Evolutionary conservation across 2,329 filamentous ascomycete species (phyloP).

Genomic region (Ophiostoma sp.): DNA sequence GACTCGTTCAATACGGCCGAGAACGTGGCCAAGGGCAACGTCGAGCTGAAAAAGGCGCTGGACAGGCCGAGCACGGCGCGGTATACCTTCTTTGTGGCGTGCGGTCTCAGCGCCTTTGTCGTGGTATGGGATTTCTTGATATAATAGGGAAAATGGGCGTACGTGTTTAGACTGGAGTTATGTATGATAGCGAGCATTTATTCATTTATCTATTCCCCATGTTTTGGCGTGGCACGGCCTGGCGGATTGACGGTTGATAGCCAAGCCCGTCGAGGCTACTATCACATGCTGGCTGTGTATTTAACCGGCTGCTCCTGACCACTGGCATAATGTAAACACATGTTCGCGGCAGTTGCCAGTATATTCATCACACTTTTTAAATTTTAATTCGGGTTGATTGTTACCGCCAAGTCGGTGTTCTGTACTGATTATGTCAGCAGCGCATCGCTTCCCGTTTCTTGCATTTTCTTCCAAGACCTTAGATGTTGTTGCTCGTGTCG

Average conservation of each 20-base stretch:
- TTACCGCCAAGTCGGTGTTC: not conserved
- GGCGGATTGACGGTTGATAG: too few relatives aligned
- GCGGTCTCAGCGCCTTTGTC: conserved; percentile 67
- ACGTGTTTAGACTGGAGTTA: too few relatives aligned
- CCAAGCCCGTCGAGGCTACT: not conserved
- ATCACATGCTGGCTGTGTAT: not conserved
- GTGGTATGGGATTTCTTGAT: conserved; percentile 72
- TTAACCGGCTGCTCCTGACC: not conserved
- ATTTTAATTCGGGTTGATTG: not conserved
- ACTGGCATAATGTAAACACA: not conserved
- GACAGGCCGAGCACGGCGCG: conserved; percentile 66
- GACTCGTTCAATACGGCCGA: conserved; percentile 76
- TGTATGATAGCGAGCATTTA: not conserved
- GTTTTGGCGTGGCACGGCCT: too few relatives aligned
- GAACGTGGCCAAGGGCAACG: conserved; percentile 85
- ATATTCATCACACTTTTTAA: not conserved
- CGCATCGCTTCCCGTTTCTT: not conserved
- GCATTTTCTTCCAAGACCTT: too few relatives aligned
- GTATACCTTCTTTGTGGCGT: conserved; percentile 75
- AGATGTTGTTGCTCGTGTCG: not conserved
- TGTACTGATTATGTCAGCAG: not conserved
- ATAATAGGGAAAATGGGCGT: conserved; percentile 28
- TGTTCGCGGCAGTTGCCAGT: too few relatives aligned
- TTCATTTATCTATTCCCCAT: too few relatives aligned
- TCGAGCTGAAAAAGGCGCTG: conserved; percentile 78